Evolutionary conservation across 148 eudicot genomes (phyloP).

Genomic region (Nyssa sinensis): DNA sequence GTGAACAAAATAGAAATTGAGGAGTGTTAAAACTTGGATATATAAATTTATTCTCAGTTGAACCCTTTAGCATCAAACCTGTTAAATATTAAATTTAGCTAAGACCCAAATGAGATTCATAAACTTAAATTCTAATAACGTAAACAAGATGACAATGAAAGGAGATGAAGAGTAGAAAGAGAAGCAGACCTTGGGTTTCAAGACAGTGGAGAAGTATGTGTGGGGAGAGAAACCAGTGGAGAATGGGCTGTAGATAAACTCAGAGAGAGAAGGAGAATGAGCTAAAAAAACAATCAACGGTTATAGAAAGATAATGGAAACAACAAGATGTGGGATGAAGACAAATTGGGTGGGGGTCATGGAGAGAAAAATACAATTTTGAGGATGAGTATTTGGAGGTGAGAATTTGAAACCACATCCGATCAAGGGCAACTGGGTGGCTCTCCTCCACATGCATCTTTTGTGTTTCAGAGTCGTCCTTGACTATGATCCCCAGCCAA

Average conservation of each 20-base stretch:
- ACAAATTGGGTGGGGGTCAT: conserved; percentile 23
- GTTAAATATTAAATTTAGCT: background rate
- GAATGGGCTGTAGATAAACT: conserved; percentile 18
- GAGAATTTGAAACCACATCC: conserved; percentile 51
- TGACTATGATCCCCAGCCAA: conserved; percentile 28
- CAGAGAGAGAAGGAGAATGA: conserved; percentile 9
- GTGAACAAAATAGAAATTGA: background rate
- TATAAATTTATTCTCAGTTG: too few species aligned
- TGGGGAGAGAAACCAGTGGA: conserved; percentile 30
- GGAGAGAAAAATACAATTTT: conserved; percentile 6
- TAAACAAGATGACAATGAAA: conserved; percentile 3
- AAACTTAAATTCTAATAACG: background rate
- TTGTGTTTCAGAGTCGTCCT: conserved; percentile 58
- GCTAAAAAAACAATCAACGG: background rate
- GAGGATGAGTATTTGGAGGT: conserved; percentile 58
- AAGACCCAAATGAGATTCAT: background rate
- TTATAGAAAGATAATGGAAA: background rate
- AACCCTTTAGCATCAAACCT: background rate
- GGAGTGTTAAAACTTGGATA: too few species aligned
- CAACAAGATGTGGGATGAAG: conserved; percentile 12
- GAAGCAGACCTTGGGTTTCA: conserved; percentile 19
- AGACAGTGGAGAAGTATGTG: conserved; percentile 17
- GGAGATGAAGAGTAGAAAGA: conserved; percentile 5
- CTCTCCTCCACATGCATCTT: conserved; percentile 56
- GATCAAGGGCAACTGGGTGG: conserved; percentile 21